Base-by-base conservation (phyloP, 2,329 filamentous ascomycete genomes). In the Aureobasidium sp. region DNA sequence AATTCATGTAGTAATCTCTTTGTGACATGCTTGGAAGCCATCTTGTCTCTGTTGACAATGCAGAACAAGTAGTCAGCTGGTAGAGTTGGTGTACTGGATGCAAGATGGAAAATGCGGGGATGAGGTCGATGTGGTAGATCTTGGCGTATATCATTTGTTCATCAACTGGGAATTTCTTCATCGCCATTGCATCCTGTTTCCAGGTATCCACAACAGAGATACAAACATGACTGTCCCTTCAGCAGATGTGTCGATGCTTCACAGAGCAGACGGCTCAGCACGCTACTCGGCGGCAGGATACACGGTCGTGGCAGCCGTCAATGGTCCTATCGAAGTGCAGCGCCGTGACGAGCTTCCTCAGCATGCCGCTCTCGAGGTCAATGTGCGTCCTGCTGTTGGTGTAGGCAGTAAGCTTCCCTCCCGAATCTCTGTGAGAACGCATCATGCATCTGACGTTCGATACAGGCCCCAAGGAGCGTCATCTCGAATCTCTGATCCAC, bases 321-420 rank as follows among this genome's bases (percentile, higher is more conserved):
- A 95, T 70, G 93, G 91, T 0, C 93, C 93, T 14, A 81, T 97
- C 60, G 93, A 98, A 73, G 88, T 91, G 14, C 83, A 84, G 61
- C 81, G 90, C 63, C 83, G 88, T 63, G 91, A 98, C 66, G 89
- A 97, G 68, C 81, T 93, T 60, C 86, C 93, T 6, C 90, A 95
- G 69, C 90, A 96, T 73, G 89, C 91, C 24, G 81, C 85, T 45
- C 77, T 98, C 59, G 93, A 97, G 70, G 88, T 98, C 55, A 83
- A 91, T 66, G 81, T 98, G 59, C 83, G 93, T 67, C 91, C 91
- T 44, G 85, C 86, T 30, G 83, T 85, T 58, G 90, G 90, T 14
- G 84, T 93, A 40, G 89, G 87, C 74, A 86, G 90, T 84, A 68
- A 66, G 78, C 19, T 16, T 16, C 21, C 24, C 7, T 17, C 3